phyloP scores from a whole-genome alignment of 495 filamentous ascomycete genomes.

The Daldinia decipiens region DNA sequence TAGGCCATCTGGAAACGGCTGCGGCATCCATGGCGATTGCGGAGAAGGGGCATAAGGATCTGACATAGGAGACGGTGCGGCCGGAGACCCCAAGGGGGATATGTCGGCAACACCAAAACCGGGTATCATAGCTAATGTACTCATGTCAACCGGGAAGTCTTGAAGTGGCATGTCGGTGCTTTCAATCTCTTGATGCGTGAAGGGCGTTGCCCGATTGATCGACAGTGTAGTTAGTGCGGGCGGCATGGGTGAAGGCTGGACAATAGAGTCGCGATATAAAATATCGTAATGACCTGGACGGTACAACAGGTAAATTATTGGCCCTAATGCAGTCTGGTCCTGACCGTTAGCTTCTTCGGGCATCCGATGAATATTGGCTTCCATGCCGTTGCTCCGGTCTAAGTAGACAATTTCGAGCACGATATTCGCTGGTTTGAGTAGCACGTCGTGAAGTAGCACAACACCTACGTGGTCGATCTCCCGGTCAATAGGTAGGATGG shows the following conservation, averaged over 20 bases:
- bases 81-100: slow-evolving; percentile 45
- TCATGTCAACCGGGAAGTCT: slow-evolving; percentile 53
- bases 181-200: slow-evolving; percentile 54
- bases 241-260: slow-evolving; percentile 58
- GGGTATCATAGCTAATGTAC: slow-evolving; percentile 59
- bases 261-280: slow-evolving; percentile 70
- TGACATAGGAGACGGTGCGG: slow-evolving; percentile 45
- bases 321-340: slow-evolving; percentile 56
- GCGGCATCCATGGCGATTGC: slow-evolving; percentile 54
- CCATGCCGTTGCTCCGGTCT: slow-evolving; percentile 82
- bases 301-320: slow-evolving; percentile 64
- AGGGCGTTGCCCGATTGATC: slow-evolving; percentile 59
- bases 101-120: slow-evolving; percentile 51
- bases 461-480: slow-evolving; percentile 94
- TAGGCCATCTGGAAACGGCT: slow-evolving; percentile 47
- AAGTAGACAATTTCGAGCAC: slow-evolving; percentile 90
- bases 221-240: slow-evolving; percentile 63
- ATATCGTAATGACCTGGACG: slow-evolving; percentile 91
- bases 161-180: slow-evolving; percentile 53
- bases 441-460: slow-evolving; percentile 76
- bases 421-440: slow-evolving; percentile 82
- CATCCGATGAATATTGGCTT: slow-evolving; percentile 81
- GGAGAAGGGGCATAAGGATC: slow-evolving; percentile 54
- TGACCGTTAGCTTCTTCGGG: slow-evolving; percentile 65
- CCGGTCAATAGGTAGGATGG: slow-evolving; percentile 76